Evolutionary conservation across 2,329 filamentous ascomycete species (phyloP), one percentile per base, ranked within the genome.

Genomic region (Botrytis pseudocinerea): DNA sequence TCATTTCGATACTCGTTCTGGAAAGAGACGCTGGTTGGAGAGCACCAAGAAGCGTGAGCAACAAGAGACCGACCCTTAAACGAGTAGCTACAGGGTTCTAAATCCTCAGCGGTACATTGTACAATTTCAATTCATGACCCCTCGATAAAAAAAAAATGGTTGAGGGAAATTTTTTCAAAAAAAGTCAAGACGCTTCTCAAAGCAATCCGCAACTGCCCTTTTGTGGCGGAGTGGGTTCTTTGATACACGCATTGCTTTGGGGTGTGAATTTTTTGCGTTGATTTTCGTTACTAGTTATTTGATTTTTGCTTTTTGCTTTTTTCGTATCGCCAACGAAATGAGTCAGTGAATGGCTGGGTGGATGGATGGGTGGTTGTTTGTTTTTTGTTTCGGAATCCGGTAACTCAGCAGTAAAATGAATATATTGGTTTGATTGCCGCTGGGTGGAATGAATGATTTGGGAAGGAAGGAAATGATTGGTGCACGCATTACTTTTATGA

Each of bases 1-100:
- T 71, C 94, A 98, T 83, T 97, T 95, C 80, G 94, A 98, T 83
- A 96, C 93, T 5, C 90, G 95, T 61, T 89, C 91, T 32, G 95
- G 95, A 73, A 98, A 97, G 86, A 88, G 93, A 77, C 87, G 85
- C 79, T 94, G 91, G 88, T 86, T 87, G 72, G 90, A 92, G 76
- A 84, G 89, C 73, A 86, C 48, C 48, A 68, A 85, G 78, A 83
- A 83, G 72, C 81, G 82, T 32, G 80, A 78, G 73, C 76, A 77
- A 64, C 42, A 74, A 59, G 76, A 76, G 20, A 76, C 65, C 35
- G 69, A 71, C 25, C 46, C 69, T 38, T 71, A n/a, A 44, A 38
- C 48, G 25, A 42, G 25, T 8, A 57, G 48, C 2, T n/a, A 16
- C 25, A 16, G 6, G 35, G 35, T 5, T 32, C 54, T 32, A 25